These are phyloP conservation scores for Malus asiatica DNA, from an alignment of 306 rosid genomes.

Conservation along the genomic window DNA sequence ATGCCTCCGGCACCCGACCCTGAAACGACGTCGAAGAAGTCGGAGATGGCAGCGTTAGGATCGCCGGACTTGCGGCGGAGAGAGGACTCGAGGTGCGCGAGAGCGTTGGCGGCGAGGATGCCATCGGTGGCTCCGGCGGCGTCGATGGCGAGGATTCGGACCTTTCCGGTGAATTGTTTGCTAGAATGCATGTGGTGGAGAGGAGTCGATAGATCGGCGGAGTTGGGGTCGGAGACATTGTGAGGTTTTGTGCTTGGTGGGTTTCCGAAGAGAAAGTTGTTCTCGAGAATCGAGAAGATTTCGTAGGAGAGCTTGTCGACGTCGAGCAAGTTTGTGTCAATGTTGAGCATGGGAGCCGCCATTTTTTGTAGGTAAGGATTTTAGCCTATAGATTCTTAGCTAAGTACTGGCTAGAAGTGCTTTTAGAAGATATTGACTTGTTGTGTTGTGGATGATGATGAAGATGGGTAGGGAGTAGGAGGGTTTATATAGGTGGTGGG, in stretches of 20 bases:
- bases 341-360: conserved; percentile 57
- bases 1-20: conserved; percentile 82
- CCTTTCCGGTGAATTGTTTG: conserved; percentile 44
- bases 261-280: conserved; percentile 71
- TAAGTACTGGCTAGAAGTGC: not conserved
- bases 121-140: conserved; percentile 83
- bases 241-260: not conserved
- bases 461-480: conserved; percentile 15
- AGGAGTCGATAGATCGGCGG: not conserved
- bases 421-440: not conserved
- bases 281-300: conserved; percentile 87
- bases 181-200: conserved; percentile 16
- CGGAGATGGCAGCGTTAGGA: conserved; percentile 41
- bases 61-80: conserved; percentile 56
- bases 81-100: conserved; percentile 55
- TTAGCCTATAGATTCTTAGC: not conserved
- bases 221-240: not conserved
- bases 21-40: conserved; percentile 72
- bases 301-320: conserved; percentile 83
- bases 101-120: conserved; percentile 70
- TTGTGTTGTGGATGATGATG: conserved; percentile 17
- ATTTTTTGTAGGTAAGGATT: conserved; percentile 26
- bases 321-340: conserved; percentile 26
- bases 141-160: conserved; percentile 74
- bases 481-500: conserved; percentile 6